Percentiles rank a stretch among this genome's conserved stretches.
phyloP scores from a whole-genome alignment of 345 rosid species.

The Eucalyptus coolabah region DNA sequence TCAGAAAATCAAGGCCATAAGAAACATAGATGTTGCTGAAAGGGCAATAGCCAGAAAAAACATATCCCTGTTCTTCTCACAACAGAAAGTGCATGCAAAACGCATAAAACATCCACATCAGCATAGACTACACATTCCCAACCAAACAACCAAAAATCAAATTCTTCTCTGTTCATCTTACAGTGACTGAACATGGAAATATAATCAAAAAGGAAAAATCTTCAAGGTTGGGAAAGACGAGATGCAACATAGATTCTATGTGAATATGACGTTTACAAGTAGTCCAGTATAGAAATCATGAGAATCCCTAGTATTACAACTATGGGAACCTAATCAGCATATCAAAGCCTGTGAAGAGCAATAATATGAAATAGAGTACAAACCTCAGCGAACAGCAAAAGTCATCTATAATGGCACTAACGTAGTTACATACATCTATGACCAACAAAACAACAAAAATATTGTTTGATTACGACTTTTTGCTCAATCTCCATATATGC shows the following conservation, averaged over 20 bases:
- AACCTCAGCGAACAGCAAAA: background rate
- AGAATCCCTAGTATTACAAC: background rate
- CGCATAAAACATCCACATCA: background rate
- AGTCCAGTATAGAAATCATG: background rate
- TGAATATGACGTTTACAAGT: background rate
- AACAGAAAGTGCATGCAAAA: background rate
- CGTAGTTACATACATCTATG: background rate
- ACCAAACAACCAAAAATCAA: background rate
- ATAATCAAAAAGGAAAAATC: background rate
- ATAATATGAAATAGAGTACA: background rate
- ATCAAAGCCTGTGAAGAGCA: background rate
- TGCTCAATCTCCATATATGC: background rate
- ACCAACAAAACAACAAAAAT: background rate
- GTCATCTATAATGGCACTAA: background rate
- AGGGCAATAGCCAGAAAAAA: background rate
- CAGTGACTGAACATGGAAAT: background rate
- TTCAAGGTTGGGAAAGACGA: background rate
- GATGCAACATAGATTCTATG: background rate
- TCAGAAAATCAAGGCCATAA: background rate
- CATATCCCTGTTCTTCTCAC: background rate
- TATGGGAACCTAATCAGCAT: background rate
- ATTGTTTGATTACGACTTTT: background rate
- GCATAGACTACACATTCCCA: background rate
- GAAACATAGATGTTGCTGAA: background rate
- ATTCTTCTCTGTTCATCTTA: background rate